These are phyloP conservation scores for Curvularia lunata DNA, from an alignment of 2,329 filamentous ascomycete species.

Conservation along the genomic window DNA sequence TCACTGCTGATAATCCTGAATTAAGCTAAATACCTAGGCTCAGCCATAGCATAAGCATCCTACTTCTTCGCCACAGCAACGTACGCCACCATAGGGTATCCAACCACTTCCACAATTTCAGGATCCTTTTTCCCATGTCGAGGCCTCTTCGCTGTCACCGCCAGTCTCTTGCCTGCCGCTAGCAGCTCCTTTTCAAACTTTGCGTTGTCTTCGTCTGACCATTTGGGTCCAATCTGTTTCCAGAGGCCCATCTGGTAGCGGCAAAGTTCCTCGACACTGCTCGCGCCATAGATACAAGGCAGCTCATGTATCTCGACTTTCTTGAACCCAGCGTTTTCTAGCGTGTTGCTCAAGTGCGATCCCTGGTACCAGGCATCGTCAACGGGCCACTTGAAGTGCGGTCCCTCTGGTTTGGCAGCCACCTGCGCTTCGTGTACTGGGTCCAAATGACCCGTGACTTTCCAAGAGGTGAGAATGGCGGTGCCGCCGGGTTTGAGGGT, in stretches of 20 bases:
- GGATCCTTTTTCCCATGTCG: slow-evolving; percentile 10
- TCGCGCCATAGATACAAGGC: slow-evolving; percentile 15
- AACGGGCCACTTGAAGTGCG: slow-evolving; percentile 20
- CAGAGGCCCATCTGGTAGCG: slow-evolving; percentile 12
- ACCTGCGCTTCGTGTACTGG: slow-evolving; percentile 15
- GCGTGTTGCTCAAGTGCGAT: slow-evolving; percentile 8
- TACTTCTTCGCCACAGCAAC: slow-evolving; percentile 19
- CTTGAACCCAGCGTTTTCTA: slow-evolving; percentile 16
- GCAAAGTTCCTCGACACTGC: slow-evolving; percentile 10
- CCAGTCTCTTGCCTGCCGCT: slow-evolving; percentile 1
- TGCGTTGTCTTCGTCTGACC: slow-evolving; percentile 12
- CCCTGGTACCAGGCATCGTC: slow-evolving; percentile 19
- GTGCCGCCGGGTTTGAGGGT: slow-evolving; percentile 47
- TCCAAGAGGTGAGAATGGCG: slow-evolving; percentile 40
- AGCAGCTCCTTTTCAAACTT: slow-evolving; percentile 10
- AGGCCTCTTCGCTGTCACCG: background rate
- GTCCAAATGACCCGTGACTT: slow-evolving; percentile 7
- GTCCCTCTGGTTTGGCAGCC: slow-evolving; percentile 6
- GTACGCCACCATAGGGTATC: slow-evolving; percentile 12
- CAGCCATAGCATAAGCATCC: background rate
- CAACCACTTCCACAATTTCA: slow-evolving; percentile 10
- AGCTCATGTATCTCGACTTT: slow-evolving; percentile 12
- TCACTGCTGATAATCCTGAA: background rate
- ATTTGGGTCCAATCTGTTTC: slow-evolving; percentile 6
- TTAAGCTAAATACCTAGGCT: background rate